phyloP scores from a whole-genome alignment of 1,284 basidiomycete genomes.

The Takashimella tepidaria region DNA sequence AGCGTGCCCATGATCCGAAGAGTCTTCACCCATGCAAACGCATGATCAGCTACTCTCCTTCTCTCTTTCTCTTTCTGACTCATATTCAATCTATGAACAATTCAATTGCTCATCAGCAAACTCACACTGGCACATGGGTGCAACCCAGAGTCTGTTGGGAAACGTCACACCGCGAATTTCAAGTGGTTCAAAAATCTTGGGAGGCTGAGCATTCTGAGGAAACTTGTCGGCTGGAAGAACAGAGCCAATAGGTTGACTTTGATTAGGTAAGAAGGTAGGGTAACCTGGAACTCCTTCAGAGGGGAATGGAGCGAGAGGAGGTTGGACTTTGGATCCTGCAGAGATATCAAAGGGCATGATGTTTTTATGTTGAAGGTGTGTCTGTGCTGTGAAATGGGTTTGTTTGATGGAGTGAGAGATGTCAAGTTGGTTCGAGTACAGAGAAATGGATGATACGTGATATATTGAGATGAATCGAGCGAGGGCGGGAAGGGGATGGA shows the following conservation, averaged over 20 bases:
- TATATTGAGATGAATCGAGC: too few species aligned
- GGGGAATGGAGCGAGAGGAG: slow-evolving; percentile 11
- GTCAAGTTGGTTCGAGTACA: too few species aligned
- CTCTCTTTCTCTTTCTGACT: too few species aligned
- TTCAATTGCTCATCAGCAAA: slow-evolving; percentile 7
- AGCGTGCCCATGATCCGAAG: slow-evolving; percentile 62
- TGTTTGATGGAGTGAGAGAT: neutral
- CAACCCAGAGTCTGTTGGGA: slow-evolving; percentile 55
- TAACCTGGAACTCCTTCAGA: slow-evolving; percentile 19
- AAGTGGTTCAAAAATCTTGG: slow-evolving; percentile 63
- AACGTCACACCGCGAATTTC: slow-evolving; percentile 60
- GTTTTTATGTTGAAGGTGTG: neutral
- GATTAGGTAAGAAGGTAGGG: slow-evolving; percentile 51
- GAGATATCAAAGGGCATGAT: slow-evolving; percentile 1
- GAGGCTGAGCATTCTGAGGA: slow-evolving; percentile 47
- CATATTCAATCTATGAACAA: neutral
- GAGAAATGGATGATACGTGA: too few species aligned
- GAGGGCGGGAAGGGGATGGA: too few species aligned
- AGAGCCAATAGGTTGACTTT: slow-evolving; percentile 59
- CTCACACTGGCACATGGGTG: slow-evolving; percentile 64
- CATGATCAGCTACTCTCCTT: neutral
- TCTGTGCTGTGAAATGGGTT: neutral
- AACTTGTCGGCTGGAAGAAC: slow-evolving; percentile 16
- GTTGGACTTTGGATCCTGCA: neutral
- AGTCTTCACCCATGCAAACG: slow-evolving; percentile 50